Base-by-base conservation (phyloP, 495 filamentous ascomycete genomes). In the Penicillium mononematosum region DNA sequence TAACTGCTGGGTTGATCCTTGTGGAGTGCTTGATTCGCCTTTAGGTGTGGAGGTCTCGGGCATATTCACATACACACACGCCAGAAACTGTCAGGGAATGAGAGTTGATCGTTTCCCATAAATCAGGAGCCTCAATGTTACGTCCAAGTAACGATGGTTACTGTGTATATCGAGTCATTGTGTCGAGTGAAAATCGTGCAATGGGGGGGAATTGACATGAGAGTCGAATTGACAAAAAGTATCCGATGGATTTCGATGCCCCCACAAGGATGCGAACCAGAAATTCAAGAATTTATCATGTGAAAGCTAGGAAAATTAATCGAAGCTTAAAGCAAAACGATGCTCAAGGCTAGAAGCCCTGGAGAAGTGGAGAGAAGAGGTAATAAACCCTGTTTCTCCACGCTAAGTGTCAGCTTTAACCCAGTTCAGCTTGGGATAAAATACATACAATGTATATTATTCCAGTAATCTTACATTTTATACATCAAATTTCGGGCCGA, bases 1-100 rank as follows among this genome's bases (percentile, higher is more conserved):
- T 45, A 77, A 58, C 56, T 73, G 72, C 45, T 62, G 70, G 20
- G 68, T 38, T 38, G 67, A 65, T 44, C 58, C 41, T 1, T 63
- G 66, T 22, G 43, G 50, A 47, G 52, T 45, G 34, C 54, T 56
- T 38, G 60, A 31, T 56, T 72, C 68, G 45, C 63, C 65, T 79
- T 60, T 72, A 48, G 58, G 64, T 65, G 60, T 75, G 45, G 56
- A 60, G 45, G 56, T 58, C 45, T 65, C 64, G 57, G 70, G 68
- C 72, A 73, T 75, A 31, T 47, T 70, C 63, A 62, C 67, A 12
- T 11, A 27, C 25, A 17, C 36, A 19, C 25, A 17, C n/a, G 20
- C 45, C 45, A 29, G 24, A 20, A 25, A 45, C 12, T 25, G n/a
- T 14, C 42, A 45, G 20, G 41, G 50, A 41, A 29, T 52, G 47